Percentiles rank a stretch among this genome's conserved stretches.
Evolutionary conservation across 192 early-diverging fungal genomes (phyloP).

Genomic region (Lunasporangiospora selenospora): DNA sequence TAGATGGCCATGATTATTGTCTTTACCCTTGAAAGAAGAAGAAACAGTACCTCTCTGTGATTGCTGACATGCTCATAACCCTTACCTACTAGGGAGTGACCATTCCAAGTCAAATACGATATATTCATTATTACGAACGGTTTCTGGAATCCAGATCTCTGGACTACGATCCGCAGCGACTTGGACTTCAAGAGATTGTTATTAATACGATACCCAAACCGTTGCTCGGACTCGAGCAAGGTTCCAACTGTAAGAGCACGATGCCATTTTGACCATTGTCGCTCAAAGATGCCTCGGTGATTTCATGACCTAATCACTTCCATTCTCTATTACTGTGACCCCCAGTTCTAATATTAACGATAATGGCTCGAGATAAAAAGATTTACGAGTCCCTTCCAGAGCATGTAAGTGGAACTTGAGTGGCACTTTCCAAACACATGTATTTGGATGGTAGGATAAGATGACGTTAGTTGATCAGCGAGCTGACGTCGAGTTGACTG

Average conservation of each 20-base stretch:
- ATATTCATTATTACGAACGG: conserved; percentile 58
- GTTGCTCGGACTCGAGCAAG: conserved; percentile 13
- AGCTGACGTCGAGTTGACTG: too few species aligned
- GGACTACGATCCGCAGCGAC: conserved; percentile 17
- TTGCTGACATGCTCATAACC: too few species aligned
- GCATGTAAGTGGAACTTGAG: conserved; percentile 28
- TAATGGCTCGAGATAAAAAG: conserved; percentile 26
- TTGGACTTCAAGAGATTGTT: conserved; percentile 30
- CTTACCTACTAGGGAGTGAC: conserved; percentile 55
- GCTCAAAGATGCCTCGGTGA: conserved; percentile 1
- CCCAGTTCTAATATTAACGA: conserved; percentile 36
- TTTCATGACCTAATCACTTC: not conserved
- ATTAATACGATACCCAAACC: conserved; percentile 40
- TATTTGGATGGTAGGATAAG: too few species aligned
- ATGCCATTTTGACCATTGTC: conserved; percentile 11
- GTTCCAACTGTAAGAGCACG: conserved; percentile 21
- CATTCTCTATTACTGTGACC: not conserved
- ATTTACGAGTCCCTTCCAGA: conserved; percentile 36
- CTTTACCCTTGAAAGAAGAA: not conserved
- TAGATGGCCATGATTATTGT: not conserved
- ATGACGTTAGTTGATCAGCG: too few species aligned
- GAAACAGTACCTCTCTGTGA: too few species aligned
- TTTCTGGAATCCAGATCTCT: conserved; percentile 32
- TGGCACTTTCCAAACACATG: too few species aligned
- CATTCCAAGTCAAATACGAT: conserved; percentile 64